These are phyloP conservation scores for Teratosphaeria gauchensis DNA, from an alignment of 2,329 filamentous ascomycete species.

Conservation along the genomic window DNA sequence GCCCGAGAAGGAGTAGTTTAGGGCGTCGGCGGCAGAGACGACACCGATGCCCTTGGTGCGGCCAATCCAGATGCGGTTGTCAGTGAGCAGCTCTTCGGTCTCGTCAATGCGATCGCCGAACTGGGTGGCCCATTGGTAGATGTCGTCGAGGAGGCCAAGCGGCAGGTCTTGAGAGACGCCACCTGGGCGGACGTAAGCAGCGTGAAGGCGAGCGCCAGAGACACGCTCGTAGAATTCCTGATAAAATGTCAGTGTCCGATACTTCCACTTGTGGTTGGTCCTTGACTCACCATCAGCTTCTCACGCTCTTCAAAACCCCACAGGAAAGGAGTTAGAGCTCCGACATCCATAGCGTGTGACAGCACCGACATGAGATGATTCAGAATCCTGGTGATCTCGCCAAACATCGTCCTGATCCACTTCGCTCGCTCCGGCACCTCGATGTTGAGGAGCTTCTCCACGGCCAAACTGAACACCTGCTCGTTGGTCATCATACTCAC, in stretches of 20 bases:
- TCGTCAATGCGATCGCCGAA: constrained; percentile 98
- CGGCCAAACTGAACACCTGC: constrained; percentile 89
- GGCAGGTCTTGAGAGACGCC: constrained; percentile 95
- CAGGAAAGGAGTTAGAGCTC: constrained; percentile 92
- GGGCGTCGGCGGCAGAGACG: constrained; percentile 81
- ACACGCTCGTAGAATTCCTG: constrained; percentile 99
- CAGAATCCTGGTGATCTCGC: constrained; percentile 82
- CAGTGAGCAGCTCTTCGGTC: constrained; percentile 95
- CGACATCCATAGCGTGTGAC: constrained; percentile 98
- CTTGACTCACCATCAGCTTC: constrained; percentile 81
- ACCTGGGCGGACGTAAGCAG: constrained; percentile 91
- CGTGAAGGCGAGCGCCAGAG: constrained; percentile 92
- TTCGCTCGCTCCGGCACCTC: constrained; percentile 94
- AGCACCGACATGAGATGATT: constrained; percentile 98
- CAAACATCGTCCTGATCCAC: constrained; percentile 93
- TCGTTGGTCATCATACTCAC: constrained; percentile 99
- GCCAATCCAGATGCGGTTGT: constrained; percentile 98
- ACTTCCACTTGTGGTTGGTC: neutral
- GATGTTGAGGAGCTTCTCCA: constrained; percentile 95
- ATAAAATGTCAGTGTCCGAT: constrained; percentile 4
- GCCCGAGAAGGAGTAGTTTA: constrained; percentile 93
- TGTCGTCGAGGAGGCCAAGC: constrained; percentile 88
- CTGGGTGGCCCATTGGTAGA: constrained; percentile 99
- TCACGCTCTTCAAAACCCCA: constrained; percentile 99
- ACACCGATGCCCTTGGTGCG: constrained; percentile 83